Conservation (phyloP, 2,329 filamentous ascomycete genomes). For the Ophiostoma himal-ulmi region DNA sequence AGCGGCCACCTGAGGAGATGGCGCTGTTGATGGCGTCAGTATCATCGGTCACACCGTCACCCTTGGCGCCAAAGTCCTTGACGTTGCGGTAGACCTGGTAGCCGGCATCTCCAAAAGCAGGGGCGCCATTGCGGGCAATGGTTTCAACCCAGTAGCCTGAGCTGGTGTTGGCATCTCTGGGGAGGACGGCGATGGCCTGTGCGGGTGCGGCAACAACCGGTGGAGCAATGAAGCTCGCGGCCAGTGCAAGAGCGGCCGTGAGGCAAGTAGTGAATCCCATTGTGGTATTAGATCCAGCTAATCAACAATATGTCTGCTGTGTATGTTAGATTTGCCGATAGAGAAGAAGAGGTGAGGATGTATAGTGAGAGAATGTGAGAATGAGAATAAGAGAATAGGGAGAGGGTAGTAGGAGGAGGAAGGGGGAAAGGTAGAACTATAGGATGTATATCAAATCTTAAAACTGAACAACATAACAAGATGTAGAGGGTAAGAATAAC, state of each 20-base stretch:
- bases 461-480: slow-evolving; percentile 8
- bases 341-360: background rate
- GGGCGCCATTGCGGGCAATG: slow-evolving; percentile 62
- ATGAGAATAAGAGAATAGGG: background rate
- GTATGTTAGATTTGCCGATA: background rate
- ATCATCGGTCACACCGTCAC: slow-evolving; percentile 68
- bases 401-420: background rate
- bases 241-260: slow-evolving; percentile 37
- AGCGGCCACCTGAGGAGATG: slow-evolving; percentile 71
- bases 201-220: slow-evolving; percentile 24
- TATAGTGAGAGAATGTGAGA: background rate
- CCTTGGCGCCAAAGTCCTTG: slow-evolving; percentile 66
- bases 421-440: too few relatives aligned
- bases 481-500: background rate
- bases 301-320: background rate
- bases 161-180: slow-evolving; percentile 3
- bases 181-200: background rate
- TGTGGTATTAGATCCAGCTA: background rate
- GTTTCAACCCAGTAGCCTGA: slow-evolving; percentile 63
- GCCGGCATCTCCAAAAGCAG: slow-evolving; percentile 53
- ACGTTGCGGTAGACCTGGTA: slow-evolving; percentile 77
- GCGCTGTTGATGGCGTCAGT: slow-evolving; percentile 83
- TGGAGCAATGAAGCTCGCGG: slow-evolving; percentile 19
- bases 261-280: slow-evolving; percentile 43
- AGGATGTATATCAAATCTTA: background rate